Conservation (phyloP, 148 eudicot species). For the Fallopia convolvulus region DNA sequence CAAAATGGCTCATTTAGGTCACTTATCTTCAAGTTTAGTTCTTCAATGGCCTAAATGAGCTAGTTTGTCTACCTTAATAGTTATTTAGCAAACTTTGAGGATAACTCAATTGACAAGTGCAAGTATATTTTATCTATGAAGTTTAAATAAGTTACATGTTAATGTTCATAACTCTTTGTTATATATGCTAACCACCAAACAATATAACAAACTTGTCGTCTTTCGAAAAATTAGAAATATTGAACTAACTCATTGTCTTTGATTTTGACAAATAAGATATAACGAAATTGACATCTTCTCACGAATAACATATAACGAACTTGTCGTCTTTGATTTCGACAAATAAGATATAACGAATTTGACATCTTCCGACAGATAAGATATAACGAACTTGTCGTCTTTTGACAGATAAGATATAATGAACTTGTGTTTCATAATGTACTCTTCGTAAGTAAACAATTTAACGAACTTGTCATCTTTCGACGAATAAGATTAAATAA, state of each 20-base stretch:
- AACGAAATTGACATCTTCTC: background rate
- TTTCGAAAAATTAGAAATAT: background rate
- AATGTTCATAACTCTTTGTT: too few relatives aligned
- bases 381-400: background rate
- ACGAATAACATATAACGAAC: background rate
- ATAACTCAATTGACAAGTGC: background rate
- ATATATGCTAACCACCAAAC: background rate
- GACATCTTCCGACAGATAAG: background rate
- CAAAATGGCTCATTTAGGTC: too few relatives aligned
- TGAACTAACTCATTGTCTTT: background rate
- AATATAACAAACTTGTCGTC: background rate
- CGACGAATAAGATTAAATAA: too few relatives aligned
- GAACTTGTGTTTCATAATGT: too few relatives aligned
- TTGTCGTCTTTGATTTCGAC: background rate
- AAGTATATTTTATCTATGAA: background rate
- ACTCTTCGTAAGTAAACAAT: too few relatives aligned
- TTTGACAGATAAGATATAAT: background rate
- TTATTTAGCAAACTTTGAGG: background rate
- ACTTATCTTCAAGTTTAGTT: too few relatives aligned
- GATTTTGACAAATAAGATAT: background rate
- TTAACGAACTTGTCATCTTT: background rate
- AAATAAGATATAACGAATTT: background rate
- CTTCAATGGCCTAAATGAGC: background rate
- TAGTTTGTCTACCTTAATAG: background rate
- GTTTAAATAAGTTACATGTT: background rate